Base-by-base conservation (phyloP, 1,139 yeast genomes). In the Kodamaea sp. region DNA sequence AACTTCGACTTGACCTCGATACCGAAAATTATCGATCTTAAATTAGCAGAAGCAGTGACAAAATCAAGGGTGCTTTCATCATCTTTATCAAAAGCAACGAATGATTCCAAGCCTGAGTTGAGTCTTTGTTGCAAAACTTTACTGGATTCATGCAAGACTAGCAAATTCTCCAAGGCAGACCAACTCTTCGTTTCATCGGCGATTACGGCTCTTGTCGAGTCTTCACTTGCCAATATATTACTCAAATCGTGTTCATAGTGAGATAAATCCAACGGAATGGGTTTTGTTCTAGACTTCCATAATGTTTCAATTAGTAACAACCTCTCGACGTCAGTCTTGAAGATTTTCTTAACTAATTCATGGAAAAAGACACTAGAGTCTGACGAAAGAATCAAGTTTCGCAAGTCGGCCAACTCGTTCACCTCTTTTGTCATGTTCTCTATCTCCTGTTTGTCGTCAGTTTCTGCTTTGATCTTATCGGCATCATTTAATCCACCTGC, bases 31-130 rank as follows among this genome's bases (percentile, higher is more conserved):
- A 55, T 57, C 0, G 95, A 81, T 45, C 98, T 73, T 37, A 94
- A 70, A 50, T 90, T 89, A 0, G 98, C 80, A 0, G 97, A 83
- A 0, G 97, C 80, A 3, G 80, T 84, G 5, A 94, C 97, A 61
- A 94, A 94, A 46, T 83, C 76, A 38, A 94, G 69, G 0, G 97
- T 85, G 50, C 88, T 97, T 31, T 80, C 84, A 55, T 94, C 99
- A 56, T 94, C 99, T 56, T 94, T 94, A 57, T 94, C 98, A 54
- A 94, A 94, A 22, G 79, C 39, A n/a, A 71, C 80, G 26, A 82
- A 66, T 7, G 62, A 53, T 32, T 72, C 73, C 10, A 62, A 63
- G 1, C 64, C 66, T 1, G 45, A 38, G 7, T 49, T 35, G 24
- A 78, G 53, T 34, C 96, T 64, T 2, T 54, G 39, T 37, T 81